Evolutionary conservation across 495 filamentous ascomycete genomes (phyloP).

Genomic region (Penicillium fimorum): DNA sequence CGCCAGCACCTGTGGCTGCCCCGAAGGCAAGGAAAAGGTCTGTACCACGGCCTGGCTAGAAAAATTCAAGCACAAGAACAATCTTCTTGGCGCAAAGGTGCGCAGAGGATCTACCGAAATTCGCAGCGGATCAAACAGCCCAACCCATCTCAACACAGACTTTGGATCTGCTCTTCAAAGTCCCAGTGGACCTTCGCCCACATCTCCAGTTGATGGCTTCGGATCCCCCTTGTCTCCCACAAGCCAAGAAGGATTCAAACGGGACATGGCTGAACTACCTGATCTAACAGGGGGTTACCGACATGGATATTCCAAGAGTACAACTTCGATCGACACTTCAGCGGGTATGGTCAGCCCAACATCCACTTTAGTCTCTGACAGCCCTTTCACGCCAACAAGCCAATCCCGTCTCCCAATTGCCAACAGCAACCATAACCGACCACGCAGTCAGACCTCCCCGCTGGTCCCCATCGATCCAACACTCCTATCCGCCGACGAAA

Average conservation of each 20-base stretch:
- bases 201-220: conserved; percentile 60
- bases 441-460: conserved; percentile 91
- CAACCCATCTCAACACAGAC: conserved; percentile 44
- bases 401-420: conserved; percentile 60
- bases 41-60: conserved; percentile 82
- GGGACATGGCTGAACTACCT: conserved; percentile 50
- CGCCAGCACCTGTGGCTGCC: conserved; percentile 69
- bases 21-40: conserved; percentile 74
- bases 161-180: conserved; percentile 63
- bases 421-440: conserved; percentile 60
- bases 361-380: conserved; percentile 78
- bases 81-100: conserved; percentile 63
- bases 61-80: conserved; percentile 95
- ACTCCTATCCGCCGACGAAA: conserved; percentile 63
- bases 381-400: conserved; percentile 66
- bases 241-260: conserved; percentile 64
- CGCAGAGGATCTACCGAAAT: conserved; percentile 67
- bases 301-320: conserved; percentile 57
- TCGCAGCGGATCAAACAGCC: conserved; percentile 52
- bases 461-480: conserved; percentile 64
- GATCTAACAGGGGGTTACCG: conserved; percentile 53
- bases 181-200: conserved; percentile 66
- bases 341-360: conserved; percentile 77
- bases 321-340: conserved; percentile 60
- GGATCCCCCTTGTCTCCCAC: conserved; percentile 63